These are phyloP conservation scores for Ophiocordyceps polyrhachis-furcata DNA, from an alignment of 2,329 filamentous ascomycete genomes.

Conservation along the genomic window DNA sequence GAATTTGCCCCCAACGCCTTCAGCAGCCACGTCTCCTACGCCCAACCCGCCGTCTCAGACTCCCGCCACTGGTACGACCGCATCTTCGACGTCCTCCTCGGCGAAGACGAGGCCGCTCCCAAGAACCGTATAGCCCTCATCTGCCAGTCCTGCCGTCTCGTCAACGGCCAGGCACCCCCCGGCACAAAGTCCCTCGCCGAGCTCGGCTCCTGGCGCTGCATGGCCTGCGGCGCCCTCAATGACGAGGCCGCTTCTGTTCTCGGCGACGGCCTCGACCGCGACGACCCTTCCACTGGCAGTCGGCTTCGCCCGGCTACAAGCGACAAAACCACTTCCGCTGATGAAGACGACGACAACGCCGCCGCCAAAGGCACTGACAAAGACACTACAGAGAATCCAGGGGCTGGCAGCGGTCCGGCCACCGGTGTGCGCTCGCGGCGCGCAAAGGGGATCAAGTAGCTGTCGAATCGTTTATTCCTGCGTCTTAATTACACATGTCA, in stretches of 20 bases:
- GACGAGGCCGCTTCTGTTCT: conserved; percentile 29
- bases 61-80: conserved; percentile 80
- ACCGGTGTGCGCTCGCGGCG: background rate
- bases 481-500: background rate
- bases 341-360: conserved; percentile 11
- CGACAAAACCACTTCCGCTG: background rate
- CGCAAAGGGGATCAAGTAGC: background rate
- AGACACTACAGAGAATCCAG: too few species aligned
- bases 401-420: background rate
- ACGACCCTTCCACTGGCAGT: background rate
- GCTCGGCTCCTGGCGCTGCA: conserved; percentile 74
- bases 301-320: background rate
- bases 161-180: conserved; percentile 90
- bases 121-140: conserved; percentile 85
- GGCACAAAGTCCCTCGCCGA: conserved; percentile 62
- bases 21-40: conserved; percentile 5
- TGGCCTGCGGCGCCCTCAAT: conserved; percentile 66
- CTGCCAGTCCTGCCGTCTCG: conserved; percentile 62
- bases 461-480: background rate
- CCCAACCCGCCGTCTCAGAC: conserved; percentile 5
- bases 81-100: conserved; percentile 76
- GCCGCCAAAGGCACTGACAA: background rate
- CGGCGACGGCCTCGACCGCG: background rate
- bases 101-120: conserved; percentile 82
- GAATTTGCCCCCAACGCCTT: conserved; percentile 59